Conservation (phyloP, 768 basidiomycete species). For the Leccinum longicurvipes region DNA sequence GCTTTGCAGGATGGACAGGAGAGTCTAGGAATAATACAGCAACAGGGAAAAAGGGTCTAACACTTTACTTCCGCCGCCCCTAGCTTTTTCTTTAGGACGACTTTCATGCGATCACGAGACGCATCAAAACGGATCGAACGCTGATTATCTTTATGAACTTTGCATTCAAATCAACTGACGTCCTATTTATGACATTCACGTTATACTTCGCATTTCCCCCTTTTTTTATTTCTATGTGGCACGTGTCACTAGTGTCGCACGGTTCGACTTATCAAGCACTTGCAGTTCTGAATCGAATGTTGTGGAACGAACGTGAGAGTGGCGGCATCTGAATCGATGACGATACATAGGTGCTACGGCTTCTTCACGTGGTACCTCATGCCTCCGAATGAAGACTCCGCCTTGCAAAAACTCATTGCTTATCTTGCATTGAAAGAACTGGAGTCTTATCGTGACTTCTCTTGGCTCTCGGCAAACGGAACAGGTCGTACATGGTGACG, state of each 20-base stretch:
- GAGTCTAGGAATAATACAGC: background rate
- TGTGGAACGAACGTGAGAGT: background rate
- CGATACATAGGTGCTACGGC: background rate
- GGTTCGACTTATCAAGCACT: background rate
- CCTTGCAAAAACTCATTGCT: background rate
- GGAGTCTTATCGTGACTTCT: background rate
- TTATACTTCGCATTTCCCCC: background rate
- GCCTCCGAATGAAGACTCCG: background rate
- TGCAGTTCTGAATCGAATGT: background rate
- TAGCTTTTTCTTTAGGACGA: background rate
- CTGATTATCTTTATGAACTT: conserved; percentile 27
- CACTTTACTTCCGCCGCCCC: background rate
- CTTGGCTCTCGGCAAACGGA: background rate
- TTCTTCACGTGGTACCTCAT: background rate
- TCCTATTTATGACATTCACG: conserved; percentile 26
- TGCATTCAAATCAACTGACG: conserved; percentile 3
- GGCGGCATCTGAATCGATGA: background rate
- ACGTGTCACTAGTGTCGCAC: background rate
- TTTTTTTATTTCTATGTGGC: conserved; percentile 1
- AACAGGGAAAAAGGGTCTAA: background rate
- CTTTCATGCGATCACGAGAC: conserved; percentile 9
- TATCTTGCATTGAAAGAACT: background rate
- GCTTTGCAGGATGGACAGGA: background rate
- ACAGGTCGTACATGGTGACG: background rate
- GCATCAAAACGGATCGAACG: conserved; percentile 4